Conservation (phyloP, 164 flowering plant genomes). For the Buxus sempervirens region DNA sequence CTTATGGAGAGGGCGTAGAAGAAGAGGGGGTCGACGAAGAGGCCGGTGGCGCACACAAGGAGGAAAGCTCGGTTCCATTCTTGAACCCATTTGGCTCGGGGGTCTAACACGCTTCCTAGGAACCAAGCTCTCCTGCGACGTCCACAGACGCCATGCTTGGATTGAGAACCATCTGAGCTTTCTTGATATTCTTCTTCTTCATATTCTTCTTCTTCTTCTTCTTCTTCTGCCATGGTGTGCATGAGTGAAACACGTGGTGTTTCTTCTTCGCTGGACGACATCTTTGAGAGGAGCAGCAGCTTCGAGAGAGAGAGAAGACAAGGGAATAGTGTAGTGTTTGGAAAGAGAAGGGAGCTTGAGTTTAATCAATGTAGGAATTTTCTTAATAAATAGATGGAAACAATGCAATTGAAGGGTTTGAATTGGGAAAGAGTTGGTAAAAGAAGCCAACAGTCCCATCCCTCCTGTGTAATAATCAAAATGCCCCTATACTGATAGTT, state of each 20-base stretch:
- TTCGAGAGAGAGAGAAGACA: neutral
- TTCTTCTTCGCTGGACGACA: conserved; percentile 9
- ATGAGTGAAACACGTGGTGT: neutral
- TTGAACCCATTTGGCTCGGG: conserved; percentile 62
- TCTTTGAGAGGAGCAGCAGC: neutral
- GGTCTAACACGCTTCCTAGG: conserved; percentile 40
- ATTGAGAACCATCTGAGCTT: neutral
- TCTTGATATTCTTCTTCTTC: conserved; percentile 20
- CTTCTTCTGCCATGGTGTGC: conserved; percentile 17
- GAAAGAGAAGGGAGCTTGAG: neutral
- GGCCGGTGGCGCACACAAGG: conserved; percentile 68
- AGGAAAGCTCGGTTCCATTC: conserved; percentile 86
- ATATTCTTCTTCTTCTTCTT: conserved; percentile 16
- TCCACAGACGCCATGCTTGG: neutral
- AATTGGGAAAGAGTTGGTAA: too few relatives aligned
- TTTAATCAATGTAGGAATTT: neutral
- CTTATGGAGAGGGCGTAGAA: conserved; percentile 84
- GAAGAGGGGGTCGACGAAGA: conserved; percentile 88
- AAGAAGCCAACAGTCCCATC: too few relatives aligned
- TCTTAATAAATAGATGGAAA: too few relatives aligned
- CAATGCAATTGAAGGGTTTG: too few relatives aligned
- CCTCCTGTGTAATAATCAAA: too few relatives aligned
- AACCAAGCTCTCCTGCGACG: conserved; percentile 12
- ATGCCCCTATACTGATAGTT: too few relatives aligned
- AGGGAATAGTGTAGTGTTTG: neutral